These are phyloP conservation scores for Xylaria sp. DNA, from an alignment of 2,329 filamentous ascomycete genomes.

Conservation along the genomic window DNA sequence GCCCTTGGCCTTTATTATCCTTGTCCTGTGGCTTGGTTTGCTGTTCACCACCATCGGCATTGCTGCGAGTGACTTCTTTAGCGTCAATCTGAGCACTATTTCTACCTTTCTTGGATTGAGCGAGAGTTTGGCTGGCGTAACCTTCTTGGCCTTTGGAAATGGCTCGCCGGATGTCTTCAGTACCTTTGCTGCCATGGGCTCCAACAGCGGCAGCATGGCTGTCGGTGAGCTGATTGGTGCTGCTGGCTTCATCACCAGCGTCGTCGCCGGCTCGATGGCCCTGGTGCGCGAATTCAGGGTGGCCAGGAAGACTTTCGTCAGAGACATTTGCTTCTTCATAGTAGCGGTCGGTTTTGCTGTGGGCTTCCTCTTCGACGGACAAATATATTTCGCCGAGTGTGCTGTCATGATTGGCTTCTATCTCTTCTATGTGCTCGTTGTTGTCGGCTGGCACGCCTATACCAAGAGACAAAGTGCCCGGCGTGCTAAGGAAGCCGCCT, in stretches of 20 bases:
- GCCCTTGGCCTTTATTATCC: constrained; percentile 79
- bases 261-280: constrained; percentile 97
- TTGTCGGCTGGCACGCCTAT: constrained; percentile 94
- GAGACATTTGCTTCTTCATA: constrained; percentile 93
- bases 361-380: constrained; percentile 85
- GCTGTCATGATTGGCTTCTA: constrained; percentile 92
- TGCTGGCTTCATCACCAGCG: constrained; percentile 93
- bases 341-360: constrained; percentile 87
- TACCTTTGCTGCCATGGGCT: constrained; percentile 97
- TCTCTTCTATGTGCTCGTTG: constrained; percentile 85
- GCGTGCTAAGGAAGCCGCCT: constrained; percentile 74
- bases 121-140: constrained; percentile 95
- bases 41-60: constrained; percentile 98
- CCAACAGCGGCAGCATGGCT: constrained; percentile 95
- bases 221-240: constrained; percentile 95
- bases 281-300: constrained; percentile 95
- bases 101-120: constrained; percentile 89
- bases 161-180: constrained; percentile 98
- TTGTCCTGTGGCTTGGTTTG: constrained; percentile 85
- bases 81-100: constrained; percentile 94
- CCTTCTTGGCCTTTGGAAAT: constrained; percentile 96
- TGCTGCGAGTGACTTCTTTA: constrained; percentile 98
- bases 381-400: constrained; percentile 89
- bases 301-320: constrained; percentile 86
- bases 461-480: constrained; percentile 69